phyloP scores from a whole-genome alignment of 257 asterid species.

The Nicotiana benthamiana region DNA sequence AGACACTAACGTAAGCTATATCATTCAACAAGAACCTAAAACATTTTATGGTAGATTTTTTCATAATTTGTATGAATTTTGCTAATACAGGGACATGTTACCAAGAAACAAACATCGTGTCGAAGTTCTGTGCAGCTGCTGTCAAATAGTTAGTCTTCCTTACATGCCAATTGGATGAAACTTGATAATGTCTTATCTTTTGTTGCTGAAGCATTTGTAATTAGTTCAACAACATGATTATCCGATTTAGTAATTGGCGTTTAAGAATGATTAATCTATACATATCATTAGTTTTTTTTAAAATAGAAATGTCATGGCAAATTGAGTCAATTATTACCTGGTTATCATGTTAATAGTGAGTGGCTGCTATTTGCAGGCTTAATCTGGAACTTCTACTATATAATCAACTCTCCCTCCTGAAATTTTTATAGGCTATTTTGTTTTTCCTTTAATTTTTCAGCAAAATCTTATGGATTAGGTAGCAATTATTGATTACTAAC shows the following conservation, averaged over 20 bases:
- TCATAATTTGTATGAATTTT: background rate
- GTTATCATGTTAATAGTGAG: background rate
- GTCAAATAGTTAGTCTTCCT: background rate
- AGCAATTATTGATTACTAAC: background rate
- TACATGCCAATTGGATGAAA: background rate
- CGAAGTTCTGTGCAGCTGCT: background rate
- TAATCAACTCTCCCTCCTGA: background rate
- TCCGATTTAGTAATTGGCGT: background rate
- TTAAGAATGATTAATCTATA: background rate
- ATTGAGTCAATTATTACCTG: background rate
- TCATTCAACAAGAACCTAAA: background rate
- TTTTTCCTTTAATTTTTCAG: background rate
- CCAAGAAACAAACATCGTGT: conserved; percentile 10
- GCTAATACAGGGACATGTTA: conserved; percentile 20
- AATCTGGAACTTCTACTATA: background rate
- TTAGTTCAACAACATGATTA: background rate
- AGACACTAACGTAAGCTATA: background rate
- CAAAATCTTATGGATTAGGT: background rate
- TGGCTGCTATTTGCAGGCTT: background rate
- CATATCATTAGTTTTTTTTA: background rate
- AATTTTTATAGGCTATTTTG: background rate
- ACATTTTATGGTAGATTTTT: background rate
- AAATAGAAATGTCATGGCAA: too few species aligned
- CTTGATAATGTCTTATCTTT: background rate
- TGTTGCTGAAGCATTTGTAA: background rate